Conservation (phyloP, 805 yeast genomes). For the Candida lessepsii region DNA sequence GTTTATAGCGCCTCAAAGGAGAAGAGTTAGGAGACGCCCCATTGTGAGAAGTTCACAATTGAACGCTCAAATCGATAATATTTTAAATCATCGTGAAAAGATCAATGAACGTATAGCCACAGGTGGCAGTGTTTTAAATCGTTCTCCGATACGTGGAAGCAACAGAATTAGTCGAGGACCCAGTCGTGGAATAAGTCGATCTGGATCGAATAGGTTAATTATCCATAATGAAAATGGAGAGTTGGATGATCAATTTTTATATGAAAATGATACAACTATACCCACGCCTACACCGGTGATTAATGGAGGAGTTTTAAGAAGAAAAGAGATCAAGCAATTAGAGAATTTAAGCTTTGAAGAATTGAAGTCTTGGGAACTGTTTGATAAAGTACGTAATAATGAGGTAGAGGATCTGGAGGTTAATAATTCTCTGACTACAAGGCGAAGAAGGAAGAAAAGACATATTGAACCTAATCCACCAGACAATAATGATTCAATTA, state of each 20-base stretch:
- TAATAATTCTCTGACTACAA: neutral
- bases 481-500: no score
- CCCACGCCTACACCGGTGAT: constrained; percentile 17
- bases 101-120: neutral
- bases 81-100: neutral
- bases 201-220: constrained; percentile 15
- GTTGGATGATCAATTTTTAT: constrained; percentile 30
- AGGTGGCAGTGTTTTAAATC: neutral
- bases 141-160: no score
- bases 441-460: constrained; percentile 16
- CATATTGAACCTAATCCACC: neutral
- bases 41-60: neutral
- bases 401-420: neutral
- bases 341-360: constrained; percentile 35
- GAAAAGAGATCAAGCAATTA: constrained; percentile 32
- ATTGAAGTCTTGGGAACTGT: constrained; percentile 35
- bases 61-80: neutral
- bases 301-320: constrained; percentile 39
- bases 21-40: neutral
- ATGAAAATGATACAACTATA: constrained; percentile 14
- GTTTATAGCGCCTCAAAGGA: neutral
- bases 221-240: constrained; percentile 31
- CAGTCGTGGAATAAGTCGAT: no score
- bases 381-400: constrained; percentile 27
- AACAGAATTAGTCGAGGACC: no score